phyloP scores from a whole-genome alignment of 164 flowering plant species.

The Cinnamomum micranthum region DNA sequence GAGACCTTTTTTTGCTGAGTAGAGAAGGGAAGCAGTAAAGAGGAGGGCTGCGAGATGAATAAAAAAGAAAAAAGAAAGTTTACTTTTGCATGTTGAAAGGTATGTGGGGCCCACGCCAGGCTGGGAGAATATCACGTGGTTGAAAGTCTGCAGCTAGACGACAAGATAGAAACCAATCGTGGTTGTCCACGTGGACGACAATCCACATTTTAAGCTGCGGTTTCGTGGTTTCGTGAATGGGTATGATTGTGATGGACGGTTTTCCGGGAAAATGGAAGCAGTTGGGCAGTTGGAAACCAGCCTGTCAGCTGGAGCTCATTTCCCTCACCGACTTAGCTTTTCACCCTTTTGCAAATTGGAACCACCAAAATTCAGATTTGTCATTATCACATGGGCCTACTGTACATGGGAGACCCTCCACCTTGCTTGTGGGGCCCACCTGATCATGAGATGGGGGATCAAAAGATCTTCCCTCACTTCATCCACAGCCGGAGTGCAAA shows the following conservation, averaged over 20 bases:
- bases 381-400: too few relatives aligned
- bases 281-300: conserved; percentile 17
- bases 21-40: too few relatives aligned
- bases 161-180: not conserved
- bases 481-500: too few relatives aligned
- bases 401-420: too few relatives aligned
- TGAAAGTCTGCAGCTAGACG: conserved; percentile 12
- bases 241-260: conserved; percentile 3
- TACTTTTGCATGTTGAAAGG: conserved; percentile 29
- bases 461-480: too few relatives aligned
- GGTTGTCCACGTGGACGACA: conserved; percentile 11
- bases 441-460: too few relatives aligned
- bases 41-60: too few relatives aligned
- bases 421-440: too few relatives aligned
- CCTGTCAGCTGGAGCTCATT: conserved; percentile 2
- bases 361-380: too few relatives aligned
- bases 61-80: too few relatives aligned
- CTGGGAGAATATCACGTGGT: conserved; percentile 77
- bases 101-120: conserved; percentile 44
- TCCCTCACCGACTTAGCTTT: not conserved
- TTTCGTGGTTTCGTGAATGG: not conserved
- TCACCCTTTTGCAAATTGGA: not conserved
- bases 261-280: conserved; percentile 13
- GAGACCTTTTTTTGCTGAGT: not conserved
- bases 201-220: not conserved